Evolutionary conservation across 495 filamentous ascomycete species (phyloP).

Genomic region (Cudoniella acicularis): DNA sequence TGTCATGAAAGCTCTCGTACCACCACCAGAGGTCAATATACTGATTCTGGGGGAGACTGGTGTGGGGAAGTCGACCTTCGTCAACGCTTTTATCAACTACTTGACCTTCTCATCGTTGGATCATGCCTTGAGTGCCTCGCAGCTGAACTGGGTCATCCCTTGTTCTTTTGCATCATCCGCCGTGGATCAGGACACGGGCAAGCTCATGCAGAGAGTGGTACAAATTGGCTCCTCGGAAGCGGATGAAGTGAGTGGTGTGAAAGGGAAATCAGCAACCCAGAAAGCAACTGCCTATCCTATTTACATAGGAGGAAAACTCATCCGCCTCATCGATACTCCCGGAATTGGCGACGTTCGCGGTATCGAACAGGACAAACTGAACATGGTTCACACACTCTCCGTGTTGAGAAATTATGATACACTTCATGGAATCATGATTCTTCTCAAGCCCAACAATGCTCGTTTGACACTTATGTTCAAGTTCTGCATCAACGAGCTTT

Average conservation of each 20-base stretch:
- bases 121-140: conserved; percentile 22
- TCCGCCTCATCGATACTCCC: conserved; percentile 42
- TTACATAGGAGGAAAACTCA: conserved; percentile 14
- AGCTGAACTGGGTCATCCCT: conserved; percentile 33
- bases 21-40: conserved; percentile 33
- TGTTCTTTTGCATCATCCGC: conserved; percentile 34
- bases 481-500: conserved; percentile 40
- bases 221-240: conserved; percentile 24
- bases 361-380: conserved; percentile 30
- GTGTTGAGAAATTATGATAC: conserved; percentile 28
- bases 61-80: conserved; percentile 41
- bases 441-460: conserved; percentile 41
- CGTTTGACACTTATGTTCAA: conserved; percentile 34
- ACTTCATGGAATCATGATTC: conserved; percentile 41
- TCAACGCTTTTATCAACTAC: conserved; percentile 45
- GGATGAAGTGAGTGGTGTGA: conserved; percentile 30
- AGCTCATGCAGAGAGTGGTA: conserved; percentile 23
- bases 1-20: conserved; percentile 8
- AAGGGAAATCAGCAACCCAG: conserved; percentile 37
- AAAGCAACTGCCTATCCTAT: conserved; percentile 31
- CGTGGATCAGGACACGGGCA: conserved; percentile 22
- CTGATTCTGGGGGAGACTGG: conserved; percentile 43
- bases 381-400: conserved; percentile 38
- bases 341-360: conserved; percentile 42
- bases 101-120: conserved; percentile 30